Base-by-base conservation (phyloP, 257 asterid species). In the Primulina tabacum region DNA sequence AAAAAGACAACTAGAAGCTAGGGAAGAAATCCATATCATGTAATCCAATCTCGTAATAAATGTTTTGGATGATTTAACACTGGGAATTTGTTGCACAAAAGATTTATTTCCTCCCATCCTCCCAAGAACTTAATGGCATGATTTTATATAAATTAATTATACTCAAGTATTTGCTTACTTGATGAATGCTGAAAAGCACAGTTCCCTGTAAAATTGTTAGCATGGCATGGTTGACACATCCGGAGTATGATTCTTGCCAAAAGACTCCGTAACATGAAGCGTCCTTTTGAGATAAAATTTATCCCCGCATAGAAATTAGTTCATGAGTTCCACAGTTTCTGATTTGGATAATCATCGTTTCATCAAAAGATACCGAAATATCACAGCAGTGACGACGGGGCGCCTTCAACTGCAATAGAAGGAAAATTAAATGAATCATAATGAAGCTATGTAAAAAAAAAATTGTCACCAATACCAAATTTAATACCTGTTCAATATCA, bases 331-430 rank as follows among this genome's bases (percentile, higher is more conserved):
- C 85, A 55, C 95, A 90, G 77, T 84, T 82, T 68, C 92, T 79
- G 52, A 88, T 80, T 33, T 69, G 82, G 71, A 84, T 20, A 16
- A 35, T 73, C 90, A 86, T 83, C 28, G 64, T 81, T 58, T 75
- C 82, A 64, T 57, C 79, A 56, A 77, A 67, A 52, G 83, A 74
- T 7, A 81, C 77, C 10, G 71, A 76, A 73, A 87, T 82, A 81
- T 90, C 91, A 71, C 95, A 90, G 78, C 96, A 90, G 38, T 83
- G 80, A 37, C 95, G 92, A 26, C 92, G 92, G 21, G 81, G 92
- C 40, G 84, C 73, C 76, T 83, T 82, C 70, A 81, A 63, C 90
- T 86, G 79, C 73, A 66, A 80, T 53, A 65, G 43, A 72, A 71
- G 66, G 81, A 9, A 60, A 0, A 43, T 26, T 35, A n/a, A 9